phyloP scores from a whole-genome alignment of 805 yeast species.

The Alloascoidea africana region DNA sequence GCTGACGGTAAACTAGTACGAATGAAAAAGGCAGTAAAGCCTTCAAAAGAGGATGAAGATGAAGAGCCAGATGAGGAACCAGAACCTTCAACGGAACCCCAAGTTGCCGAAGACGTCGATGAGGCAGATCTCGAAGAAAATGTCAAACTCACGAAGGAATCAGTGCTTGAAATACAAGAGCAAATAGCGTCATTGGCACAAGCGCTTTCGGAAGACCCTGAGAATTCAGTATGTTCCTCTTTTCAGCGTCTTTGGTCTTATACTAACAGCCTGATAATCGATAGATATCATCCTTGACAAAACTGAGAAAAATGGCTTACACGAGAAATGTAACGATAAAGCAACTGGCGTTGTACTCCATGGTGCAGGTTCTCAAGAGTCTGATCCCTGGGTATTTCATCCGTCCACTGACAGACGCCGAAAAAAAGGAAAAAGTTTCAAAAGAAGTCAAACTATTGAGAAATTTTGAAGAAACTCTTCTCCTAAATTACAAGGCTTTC shows the following conservation, averaged over 20 bases:
- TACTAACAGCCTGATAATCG: too few relatives aligned
- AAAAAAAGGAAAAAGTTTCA: conserved; percentile 67
- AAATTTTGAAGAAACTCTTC: conserved; percentile 65
- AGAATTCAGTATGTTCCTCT: too few relatives aligned
- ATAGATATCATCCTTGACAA: conserved; percentile 42
- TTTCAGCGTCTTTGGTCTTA: too few relatives aligned
- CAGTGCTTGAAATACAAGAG: conserved; percentile 52
- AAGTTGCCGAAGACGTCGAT: conserved; percentile 17
- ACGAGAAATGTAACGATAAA: conserved; percentile 38
- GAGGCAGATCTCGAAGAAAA: conserved; percentile 3
- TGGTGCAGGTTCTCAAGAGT: conserved; percentile 72
- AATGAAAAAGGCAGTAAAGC: conserved; percentile 24
- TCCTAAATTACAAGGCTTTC: conserved; percentile 53
- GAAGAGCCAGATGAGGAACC: conserved; percentile 15
- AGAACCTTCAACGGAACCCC: conserved; percentile 15
- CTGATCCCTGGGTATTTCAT: conserved; percentile 83
- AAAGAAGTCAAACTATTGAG: conserved; percentile 71
- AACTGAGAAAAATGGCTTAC: conserved; percentile 54
- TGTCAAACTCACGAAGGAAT: conserved; percentile 22
- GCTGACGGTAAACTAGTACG: conserved; percentile 64
- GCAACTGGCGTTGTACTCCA: conserved; percentile 59
- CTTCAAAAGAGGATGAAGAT: conserved; percentile 14
- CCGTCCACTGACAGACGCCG: conserved; percentile 68
- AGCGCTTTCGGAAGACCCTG: conserved; percentile 73
- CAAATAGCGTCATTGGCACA: conserved; percentile 75